A percentile compares a stretch with the other conserved stretches of the same genome.
phyloP scores from a whole-genome alignment of 2,329 filamentous ascomycete species.

The Nannizziopsis arthrosporioides region DNA sequence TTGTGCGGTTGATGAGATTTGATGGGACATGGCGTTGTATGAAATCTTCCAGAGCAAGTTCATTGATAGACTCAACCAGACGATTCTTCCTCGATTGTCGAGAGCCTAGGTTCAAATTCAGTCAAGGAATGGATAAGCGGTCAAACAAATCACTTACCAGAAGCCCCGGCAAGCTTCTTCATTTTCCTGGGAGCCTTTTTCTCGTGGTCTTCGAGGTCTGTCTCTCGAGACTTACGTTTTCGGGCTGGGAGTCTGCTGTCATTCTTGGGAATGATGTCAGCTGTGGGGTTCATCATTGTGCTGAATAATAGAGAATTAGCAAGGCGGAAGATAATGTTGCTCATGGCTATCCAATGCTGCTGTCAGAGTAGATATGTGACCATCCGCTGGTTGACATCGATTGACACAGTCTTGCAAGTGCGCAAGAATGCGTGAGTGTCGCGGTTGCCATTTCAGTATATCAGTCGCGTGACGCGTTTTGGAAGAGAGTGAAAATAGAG shows the following conservation, averaged over 20 bases:
- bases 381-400: too few species aligned
- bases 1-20: constrained; percentile 11
- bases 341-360: neutral
- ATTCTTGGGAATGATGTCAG: neutral
- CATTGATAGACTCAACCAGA: constrained; percentile 35
- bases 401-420: too few species aligned
- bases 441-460: too few species aligned
- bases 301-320: neutral
- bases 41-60: constrained; percentile 31
- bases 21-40: constrained; percentile 24
- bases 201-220: neutral
- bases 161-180: neutral
- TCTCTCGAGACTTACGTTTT: constrained; percentile 5
- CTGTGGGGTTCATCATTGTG: neutral
- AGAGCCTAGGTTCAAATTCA: neutral
- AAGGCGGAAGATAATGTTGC: neutral
- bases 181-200: neutral
- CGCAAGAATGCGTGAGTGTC: too few species aligned
- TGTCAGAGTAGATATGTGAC: too few species aligned
- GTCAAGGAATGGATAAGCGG: neutral
- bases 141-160: neutral
- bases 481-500: too few species aligned
- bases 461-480: too few species aligned
- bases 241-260: neutral
- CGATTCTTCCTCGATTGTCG: neutral